Base-by-base conservation (phyloP, 2,329 filamentous ascomycete genomes). In the Neofusicoccum kwambonambiense region DNA sequence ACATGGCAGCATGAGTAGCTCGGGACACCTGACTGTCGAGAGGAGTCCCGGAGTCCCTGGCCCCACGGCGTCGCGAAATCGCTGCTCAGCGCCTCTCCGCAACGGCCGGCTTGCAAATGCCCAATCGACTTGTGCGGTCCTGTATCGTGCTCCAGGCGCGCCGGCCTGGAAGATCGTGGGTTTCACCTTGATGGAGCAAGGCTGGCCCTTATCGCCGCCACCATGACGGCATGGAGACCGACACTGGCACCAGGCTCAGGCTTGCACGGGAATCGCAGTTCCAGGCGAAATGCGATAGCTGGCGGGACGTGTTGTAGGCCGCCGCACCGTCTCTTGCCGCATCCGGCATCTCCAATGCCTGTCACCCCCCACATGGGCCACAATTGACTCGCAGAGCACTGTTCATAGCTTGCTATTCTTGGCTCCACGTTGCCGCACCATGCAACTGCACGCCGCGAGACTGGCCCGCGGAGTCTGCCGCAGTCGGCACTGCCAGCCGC, bases 401-500 rank as follows among this genome's bases (percentile, higher is more conserved):
- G 47, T 51, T 51, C 47, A 17, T 51, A 51, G 47, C 47, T 51
- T 51, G 47, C 47, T 51, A 51, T 51, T 51, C 47, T 51, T 51
- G 47, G 27, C 22, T 31, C n/a, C 47, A 5, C n/a, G 19, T 3
- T 51, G 17, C 27, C 27, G 5, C 5, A 31, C 15, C 11, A 22
- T 9, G 5, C 3, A n/a, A 51, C 2, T 11, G 8, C 5, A 35
- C 15, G 22, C 47, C 47, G 4, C 11, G 12, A 45, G 12, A 34
- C 27, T 51, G 47, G 22, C 45, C 45, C 19, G 19, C 47, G 47
- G 47, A 34, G 15, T 35, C 4, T 51, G 34, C 47, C 47, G 47
- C 47, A 7, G 27, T 31, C 4, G 3, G 13, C 22, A n/a, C 34
- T n/a, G 6, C 47, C 47, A 11, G 8, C 22, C 47, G 47, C 7